A percentile compares a stretch with the other conserved stretches of the same genome.
Conservation (phyloP, 345 rosid genomes). For the Punica granatum region DNA sequence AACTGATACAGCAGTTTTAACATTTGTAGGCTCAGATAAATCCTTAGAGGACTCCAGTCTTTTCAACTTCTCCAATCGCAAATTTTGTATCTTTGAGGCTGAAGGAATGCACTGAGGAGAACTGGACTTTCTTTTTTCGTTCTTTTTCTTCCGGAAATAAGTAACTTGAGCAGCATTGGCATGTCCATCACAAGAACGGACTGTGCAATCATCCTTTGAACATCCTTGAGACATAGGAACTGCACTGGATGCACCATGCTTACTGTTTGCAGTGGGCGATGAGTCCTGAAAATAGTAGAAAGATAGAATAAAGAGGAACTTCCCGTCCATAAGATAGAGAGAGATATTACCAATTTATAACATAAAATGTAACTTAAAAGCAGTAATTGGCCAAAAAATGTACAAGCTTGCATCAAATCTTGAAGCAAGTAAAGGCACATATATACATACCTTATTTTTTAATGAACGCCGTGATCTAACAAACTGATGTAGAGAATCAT, state of each 20-base stretch:
- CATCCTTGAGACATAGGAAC: not conserved
- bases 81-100: slow-evolving; percentile 18
- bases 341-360: not conserved
- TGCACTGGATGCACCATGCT: slow-evolving; percentile 4
- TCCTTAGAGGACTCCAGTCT: slow-evolving; percentile 20
- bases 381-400: not conserved
- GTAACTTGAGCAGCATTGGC: slow-evolving; percentile 34
- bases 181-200: slow-evolving; percentile 14
- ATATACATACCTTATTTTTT: slow-evolving; percentile 17
- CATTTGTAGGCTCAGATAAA: slow-evolving; percentile 14
- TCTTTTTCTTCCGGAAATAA: slow-evolving; percentile 45
- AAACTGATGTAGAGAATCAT: slow-evolving; percentile 32
- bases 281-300: slow-evolving; percentile 25
- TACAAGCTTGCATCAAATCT: not conserved
- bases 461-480: slow-evolving; percentile 24
- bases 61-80: slow-evolving; percentile 27
- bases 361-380: not conserved
- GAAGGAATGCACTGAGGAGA: slow-evolving; percentile 22
- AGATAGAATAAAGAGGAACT: not conserved
- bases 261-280: slow-evolving; percentile 9
- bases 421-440: not conserved
- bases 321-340: not conserved
- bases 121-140: slow-evolving; percentile 30
- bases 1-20: slow-evolving; percentile 16
- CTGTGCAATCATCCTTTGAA: not conserved